A percentile compares a stretch with the other conserved stretches of the same genome.
Conservation (phyloP, 495 filamentous ascomycete species). For the Aspergillus ellipticus region DNA sequence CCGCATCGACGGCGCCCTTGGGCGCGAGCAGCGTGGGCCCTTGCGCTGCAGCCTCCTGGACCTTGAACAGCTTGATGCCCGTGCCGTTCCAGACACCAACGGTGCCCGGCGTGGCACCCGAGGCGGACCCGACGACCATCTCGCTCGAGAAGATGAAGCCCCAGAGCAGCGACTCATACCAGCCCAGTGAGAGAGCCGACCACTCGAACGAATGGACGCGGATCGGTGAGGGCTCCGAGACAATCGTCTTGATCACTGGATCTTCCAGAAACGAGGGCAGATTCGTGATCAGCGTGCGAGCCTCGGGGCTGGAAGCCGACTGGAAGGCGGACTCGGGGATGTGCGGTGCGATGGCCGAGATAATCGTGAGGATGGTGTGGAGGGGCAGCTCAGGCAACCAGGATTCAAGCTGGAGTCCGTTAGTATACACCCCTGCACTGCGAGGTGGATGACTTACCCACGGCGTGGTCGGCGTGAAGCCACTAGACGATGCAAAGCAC, state of each 20-base stretch:
- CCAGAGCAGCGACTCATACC: conserved; percentile 96
- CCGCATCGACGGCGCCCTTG: conserved; percentile 89
- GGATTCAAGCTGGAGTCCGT: conserved; percentile 68
- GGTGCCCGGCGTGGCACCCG: conserved; percentile 57
- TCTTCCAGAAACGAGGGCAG: conserved; percentile 62
- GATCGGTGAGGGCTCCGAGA: conserved; percentile 64
- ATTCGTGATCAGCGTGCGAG: conserved; percentile 40
- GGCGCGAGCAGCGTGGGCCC: conserved; percentile 80
- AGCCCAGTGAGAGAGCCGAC: conserved; percentile 87
- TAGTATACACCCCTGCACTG: conserved; percentile 18
- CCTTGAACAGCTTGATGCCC: conserved; percentile 78
- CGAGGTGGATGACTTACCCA: conserved; percentile 51
- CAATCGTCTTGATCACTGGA: conserved; percentile 57
- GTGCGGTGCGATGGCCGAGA: conserved; percentile 52
- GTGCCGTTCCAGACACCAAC: conserved; percentile 97
- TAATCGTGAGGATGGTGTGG: conserved; percentile 81
- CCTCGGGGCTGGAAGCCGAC: conserved; percentile 18
- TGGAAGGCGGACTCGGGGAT: conserved; percentile 40
- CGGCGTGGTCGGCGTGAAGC: conserved; percentile 72
- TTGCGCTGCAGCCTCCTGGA: conserved; percentile 76
- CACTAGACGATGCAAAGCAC: conserved; percentile 45
- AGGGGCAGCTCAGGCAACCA: conserved; percentile 93
- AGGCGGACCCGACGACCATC: conserved; percentile 70
- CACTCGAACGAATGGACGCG: conserved; percentile 92
- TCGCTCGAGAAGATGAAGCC: conserved; percentile 90